A percentile compares a stretch with the other conserved stretches of the same genome.
Conservation (phyloP, 306 rosid genomes). For the Vicia villosa region DNA sequence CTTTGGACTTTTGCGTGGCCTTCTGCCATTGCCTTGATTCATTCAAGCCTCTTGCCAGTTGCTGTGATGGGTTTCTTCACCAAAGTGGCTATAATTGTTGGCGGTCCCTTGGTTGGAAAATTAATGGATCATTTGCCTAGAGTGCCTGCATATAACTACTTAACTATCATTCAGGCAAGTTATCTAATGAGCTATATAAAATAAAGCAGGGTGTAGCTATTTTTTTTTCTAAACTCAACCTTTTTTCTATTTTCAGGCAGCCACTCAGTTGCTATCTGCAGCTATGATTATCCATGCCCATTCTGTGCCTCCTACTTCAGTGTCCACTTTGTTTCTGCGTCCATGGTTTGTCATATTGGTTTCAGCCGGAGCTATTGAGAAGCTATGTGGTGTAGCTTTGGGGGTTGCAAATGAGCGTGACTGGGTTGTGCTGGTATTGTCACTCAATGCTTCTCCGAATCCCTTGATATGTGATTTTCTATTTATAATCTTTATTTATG, state of each 20-base stretch:
- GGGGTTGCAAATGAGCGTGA: constrained; percentile 97
- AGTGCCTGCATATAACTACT: constrained; percentile 66
- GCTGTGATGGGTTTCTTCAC: constrained; percentile 88
- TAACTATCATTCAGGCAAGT: constrained; percentile 77
- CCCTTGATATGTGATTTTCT: constrained; percentile 20
- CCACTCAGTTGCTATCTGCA: constrained; percentile 83
- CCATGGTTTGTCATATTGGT: constrained; percentile 88
- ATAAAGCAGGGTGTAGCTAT: constrained; percentile 12
- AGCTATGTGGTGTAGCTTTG: constrained; percentile 77
- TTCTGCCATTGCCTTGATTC: constrained; percentile 90
- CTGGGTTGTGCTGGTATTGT: constrained; percentile 93
- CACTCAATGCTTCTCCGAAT: constrained; percentile 36
- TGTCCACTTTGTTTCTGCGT: constrained; percentile 61
- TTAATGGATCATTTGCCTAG: constrained; percentile 85
- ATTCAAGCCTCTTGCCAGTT: constrained; percentile 95
- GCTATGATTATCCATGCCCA: constrained; percentile 77
- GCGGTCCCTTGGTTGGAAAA: constrained; percentile 89
- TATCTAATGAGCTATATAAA: constrained; percentile 25
- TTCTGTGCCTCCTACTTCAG: constrained; percentile 55
- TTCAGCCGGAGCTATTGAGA: constrained; percentile 85
- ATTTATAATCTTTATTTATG: constrained; percentile 20
- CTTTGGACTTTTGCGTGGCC: constrained; percentile 99
- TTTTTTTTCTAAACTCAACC: constrained; percentile 6
- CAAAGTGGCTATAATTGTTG: constrained; percentile 78
- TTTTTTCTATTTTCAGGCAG: constrained; percentile 61